These are phyloP conservation scores for Bipolaris cookei DNA, from an alignment of 2,329 filamentous ascomycete species.

Conservation along the genomic window DNA sequence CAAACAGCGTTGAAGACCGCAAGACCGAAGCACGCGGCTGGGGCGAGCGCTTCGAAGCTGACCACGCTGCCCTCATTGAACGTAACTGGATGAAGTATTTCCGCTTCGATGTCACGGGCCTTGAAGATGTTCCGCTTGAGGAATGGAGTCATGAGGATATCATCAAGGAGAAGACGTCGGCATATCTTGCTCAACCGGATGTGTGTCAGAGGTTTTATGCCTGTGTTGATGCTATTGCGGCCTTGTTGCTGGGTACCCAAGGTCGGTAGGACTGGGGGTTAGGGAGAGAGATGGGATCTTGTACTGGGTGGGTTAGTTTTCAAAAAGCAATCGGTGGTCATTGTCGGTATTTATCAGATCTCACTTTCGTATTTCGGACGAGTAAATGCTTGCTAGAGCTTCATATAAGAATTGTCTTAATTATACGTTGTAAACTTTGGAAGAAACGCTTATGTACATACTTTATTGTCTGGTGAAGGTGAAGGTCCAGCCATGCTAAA, in stretches of 20 bases:
- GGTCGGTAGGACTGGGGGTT: constrained; percentile 1
- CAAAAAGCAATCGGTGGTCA: too few relatives aligned
- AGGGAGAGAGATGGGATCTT: not conserved
- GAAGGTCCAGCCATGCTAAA: too few relatives aligned
- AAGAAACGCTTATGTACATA: too few relatives aligned
- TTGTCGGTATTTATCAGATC: too few relatives aligned
- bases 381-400: too few relatives aligned
- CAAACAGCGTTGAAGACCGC: constrained; percentile 32
- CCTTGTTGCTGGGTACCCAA: constrained; percentile 24
- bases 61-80: constrained; percentile 34
- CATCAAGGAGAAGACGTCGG: constrained; percentile 37
- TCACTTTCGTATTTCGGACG: too few relatives aligned
- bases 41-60: constrained; percentile 34
- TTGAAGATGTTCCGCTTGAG: constrained; percentile 38
- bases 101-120: constrained; percentile 38
- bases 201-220: constrained; percentile 35
- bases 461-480: too few relatives aligned
- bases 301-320: too few relatives aligned
- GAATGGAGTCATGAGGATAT: constrained; percentile 38
- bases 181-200: constrained; percentile 35
- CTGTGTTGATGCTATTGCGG: constrained; percentile 39
- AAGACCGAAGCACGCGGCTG: constrained; percentile 24
- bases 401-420: too few relatives aligned
- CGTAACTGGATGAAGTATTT: constrained; percentile 44
- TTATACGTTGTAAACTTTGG: too few relatives aligned